These are phyloP conservation scores for Zychaea mexicana DNA, from an alignment of 371 early-diverging fungal genomes.

Conservation along the genomic window DNA sequence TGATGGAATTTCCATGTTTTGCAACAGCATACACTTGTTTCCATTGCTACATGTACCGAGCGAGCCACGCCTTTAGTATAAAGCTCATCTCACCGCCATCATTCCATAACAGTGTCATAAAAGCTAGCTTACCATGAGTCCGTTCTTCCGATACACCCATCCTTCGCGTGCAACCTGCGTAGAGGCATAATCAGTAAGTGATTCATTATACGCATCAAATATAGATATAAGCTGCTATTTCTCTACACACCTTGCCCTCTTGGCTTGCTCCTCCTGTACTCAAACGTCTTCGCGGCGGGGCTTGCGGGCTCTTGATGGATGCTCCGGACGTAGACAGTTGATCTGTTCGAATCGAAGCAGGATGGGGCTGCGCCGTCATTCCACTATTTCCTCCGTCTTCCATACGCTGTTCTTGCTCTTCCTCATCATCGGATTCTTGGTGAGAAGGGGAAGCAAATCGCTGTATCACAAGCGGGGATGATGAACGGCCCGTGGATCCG, in stretches of 20 bases:
- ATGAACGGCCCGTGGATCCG: background rate
- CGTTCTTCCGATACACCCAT: constrained; percentile 46
- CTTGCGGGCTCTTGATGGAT: background rate
- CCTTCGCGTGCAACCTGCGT: constrained; percentile 47
- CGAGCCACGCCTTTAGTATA: too few species aligned
- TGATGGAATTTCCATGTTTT: constrained; percentile 53
- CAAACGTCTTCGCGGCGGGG: background rate
- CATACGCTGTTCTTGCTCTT: background rate
- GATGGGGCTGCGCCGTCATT: too few species aligned
- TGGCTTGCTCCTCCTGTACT: background rate
- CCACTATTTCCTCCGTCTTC: too few species aligned
- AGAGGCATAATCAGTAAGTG: background rate
- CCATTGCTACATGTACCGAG: too few species aligned
- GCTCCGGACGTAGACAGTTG: background rate
- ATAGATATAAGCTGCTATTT: background rate
- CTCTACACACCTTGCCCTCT: background rate
- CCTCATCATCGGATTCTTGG: background rate
- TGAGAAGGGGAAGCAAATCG: background rate
- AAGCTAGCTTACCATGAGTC: constrained; percentile 50
- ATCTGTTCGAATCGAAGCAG: background rate
- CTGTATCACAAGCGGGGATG: background rate
- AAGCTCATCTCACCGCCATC: too few species aligned
- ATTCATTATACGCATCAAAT: background rate
- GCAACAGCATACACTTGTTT: constrained; percentile 54
- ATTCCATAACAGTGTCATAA: too few species aligned